Conservation (phyloP, 371 early-diverging fungal genomes). For the Furculomyces boomerangus region DNA sequence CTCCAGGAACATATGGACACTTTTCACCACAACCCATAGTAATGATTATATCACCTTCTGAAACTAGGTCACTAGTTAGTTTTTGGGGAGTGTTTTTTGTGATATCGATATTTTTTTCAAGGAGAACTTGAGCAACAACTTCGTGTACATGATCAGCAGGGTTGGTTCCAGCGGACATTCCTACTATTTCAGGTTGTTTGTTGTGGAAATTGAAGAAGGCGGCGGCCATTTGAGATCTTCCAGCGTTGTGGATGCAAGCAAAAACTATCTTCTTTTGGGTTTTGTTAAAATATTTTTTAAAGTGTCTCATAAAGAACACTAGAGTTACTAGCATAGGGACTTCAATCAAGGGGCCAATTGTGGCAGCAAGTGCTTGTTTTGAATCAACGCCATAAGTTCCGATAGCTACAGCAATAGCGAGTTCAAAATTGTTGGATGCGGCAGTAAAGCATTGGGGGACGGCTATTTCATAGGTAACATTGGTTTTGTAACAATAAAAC, state of each 20-base stretch:
- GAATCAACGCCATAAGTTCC: conserved; percentile 47
- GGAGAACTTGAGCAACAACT: conserved; percentile 9
- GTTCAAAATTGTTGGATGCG: conserved; percentile 53
- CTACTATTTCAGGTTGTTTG: conserved; percentile 3
- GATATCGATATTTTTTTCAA: conserved; percentile 11
- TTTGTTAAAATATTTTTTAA: background rate
- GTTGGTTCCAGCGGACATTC: conserved; percentile 17
- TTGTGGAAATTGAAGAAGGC: conserved; percentile 14
- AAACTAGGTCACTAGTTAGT: conserved; percentile 11
- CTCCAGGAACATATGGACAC: conserved; percentile 19
- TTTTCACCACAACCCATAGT: conserved; percentile 22
- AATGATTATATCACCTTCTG: background rate
- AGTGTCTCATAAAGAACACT: conserved; percentile 18
- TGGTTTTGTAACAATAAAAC: conserved; percentile 16
- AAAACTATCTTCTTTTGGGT: conserved; percentile 6
- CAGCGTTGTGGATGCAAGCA: conserved; percentile 16
- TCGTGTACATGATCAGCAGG: conserved; percentile 12
- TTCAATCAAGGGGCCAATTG: conserved; percentile 57
- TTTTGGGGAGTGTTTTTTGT: conserved; percentile 9
- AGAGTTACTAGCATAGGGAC: conserved; percentile 40
- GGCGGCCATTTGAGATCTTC: conserved; percentile 17
- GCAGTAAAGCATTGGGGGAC: conserved; percentile 52
- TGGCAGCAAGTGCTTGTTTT: conserved; percentile 42
- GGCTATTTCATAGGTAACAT: conserved; percentile 28
- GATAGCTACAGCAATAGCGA: conserved; percentile 56